A percentile compares a stretch with the other conserved stretches of the same genome.
Evolutionary conservation across 164 flowering plant species (phyloP).

Genomic region (Pachysandra terminalis): DNA sequence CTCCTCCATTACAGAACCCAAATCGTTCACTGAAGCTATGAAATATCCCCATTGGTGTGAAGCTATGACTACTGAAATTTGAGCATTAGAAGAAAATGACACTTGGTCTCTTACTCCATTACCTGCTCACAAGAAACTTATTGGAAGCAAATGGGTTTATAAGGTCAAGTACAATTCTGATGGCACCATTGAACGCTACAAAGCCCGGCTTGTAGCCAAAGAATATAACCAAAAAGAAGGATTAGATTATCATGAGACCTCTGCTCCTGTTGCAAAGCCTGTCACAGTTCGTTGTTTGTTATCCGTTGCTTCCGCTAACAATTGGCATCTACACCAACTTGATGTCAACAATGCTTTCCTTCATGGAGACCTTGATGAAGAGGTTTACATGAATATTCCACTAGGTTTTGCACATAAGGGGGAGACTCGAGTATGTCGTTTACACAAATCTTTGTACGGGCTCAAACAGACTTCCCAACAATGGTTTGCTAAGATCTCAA

Average conservation of each 20-base stretch:
- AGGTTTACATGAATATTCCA: not conserved
- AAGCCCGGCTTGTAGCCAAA: not conserved
- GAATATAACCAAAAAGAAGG: not conserved
- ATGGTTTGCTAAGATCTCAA: not conserved
- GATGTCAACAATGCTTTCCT: not conserved
- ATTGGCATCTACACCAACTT: not conserved
- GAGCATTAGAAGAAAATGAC: not conserved
- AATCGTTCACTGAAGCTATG: not conserved
- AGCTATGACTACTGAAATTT: constrained; percentile 2
- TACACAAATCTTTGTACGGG: not conserved
- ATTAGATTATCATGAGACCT: not conserved
- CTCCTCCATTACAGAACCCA: not conserved
- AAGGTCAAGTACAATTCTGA: not conserved
- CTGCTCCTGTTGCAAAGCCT: not conserved
- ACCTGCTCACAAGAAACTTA: not conserved
- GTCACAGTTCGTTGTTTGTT: not conserved
- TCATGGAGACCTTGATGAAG: not conserved
- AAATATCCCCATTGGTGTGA: not conserved
- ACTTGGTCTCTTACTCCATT: not conserved
- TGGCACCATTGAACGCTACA: not conserved
- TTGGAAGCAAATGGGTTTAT: not conserved
- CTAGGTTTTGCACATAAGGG: not conserved
- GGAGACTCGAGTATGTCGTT: not conserved
- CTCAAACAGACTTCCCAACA: not conserved
- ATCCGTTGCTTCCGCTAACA: not conserved